phyloP scores from a whole-genome alignment of 2,329 filamentous ascomycete species.

The Calonectria fujianensis region DNA sequence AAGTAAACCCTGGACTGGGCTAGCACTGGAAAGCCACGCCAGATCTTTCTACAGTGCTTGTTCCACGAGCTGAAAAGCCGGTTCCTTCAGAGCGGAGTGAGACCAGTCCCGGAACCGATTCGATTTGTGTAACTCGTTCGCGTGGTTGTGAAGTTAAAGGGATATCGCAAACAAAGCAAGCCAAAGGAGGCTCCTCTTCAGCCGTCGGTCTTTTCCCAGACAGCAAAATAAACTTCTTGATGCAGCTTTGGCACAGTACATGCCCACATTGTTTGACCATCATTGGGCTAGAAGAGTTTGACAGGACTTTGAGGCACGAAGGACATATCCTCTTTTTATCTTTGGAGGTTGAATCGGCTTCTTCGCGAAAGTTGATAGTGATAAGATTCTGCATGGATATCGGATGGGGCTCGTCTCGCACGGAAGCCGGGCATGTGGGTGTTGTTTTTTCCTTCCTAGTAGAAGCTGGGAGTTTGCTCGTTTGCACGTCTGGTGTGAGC shows the following conservation, averaged over 20 bases:
- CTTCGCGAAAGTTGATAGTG: constrained; percentile 84
- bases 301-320: constrained; percentile 87
- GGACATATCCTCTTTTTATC: constrained; percentile 79
- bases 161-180: constrained; percentile 91
- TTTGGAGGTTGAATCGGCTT: constrained; percentile 70
- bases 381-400: constrained; percentile 88
- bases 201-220: constrained; percentile 62
- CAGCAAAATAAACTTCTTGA: constrained; percentile 86
- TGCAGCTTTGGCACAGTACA: constrained; percentile 90
- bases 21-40: constrained; percentile 90
- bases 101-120: constrained; percentile 82
- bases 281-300: constrained; percentile 88
- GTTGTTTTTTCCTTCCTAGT: constrained; percentile 78
- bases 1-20: constrained; percentile 25
- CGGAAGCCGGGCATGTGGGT: constrained; percentile 86
- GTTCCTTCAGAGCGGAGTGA: constrained; percentile 91
- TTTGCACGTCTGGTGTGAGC: constrained; percentile 77
- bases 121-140: constrained; percentile 70
- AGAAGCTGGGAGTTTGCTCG: constrained; percentile 71
- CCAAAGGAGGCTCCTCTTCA: constrained; percentile 67
- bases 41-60: constrained; percentile 85
- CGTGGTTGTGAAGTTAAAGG: constrained; percentile 76
- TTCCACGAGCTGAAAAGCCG: constrained; percentile 92
- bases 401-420: constrained; percentile 78
- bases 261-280: constrained; percentile 93